Evolutionary conservation across 75 land plant species (phyloP).

Genomic region (Pinus tabuliformis): DNA sequence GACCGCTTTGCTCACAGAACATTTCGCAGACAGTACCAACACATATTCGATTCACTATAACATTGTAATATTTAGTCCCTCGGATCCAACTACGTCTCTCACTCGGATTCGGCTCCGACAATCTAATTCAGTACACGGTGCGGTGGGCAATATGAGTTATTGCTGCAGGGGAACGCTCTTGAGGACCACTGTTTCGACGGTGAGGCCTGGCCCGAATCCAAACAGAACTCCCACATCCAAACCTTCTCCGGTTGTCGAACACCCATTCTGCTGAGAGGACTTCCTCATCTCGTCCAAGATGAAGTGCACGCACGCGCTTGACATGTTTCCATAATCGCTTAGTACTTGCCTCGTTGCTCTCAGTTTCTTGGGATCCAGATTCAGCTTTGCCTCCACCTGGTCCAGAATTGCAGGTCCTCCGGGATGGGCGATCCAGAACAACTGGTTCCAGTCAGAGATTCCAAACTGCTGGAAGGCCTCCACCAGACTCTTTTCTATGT

Average conservation of each 20-base stretch:
- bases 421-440: slow-evolving; percentile 53
- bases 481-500: slow-evolving; percentile 16
- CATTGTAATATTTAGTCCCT: too few species aligned
- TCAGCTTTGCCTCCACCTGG: slow-evolving; percentile 29
- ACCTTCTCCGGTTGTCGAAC: slow-evolving; percentile 31
- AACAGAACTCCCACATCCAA: slow-evolving; percentile 26
- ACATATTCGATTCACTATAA: too few species aligned
- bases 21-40: too few species aligned
- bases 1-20: too few species aligned
- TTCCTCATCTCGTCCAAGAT: slow-evolving; percentile 4
- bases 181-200: slow-evolving; percentile 29
- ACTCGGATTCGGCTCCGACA: too few species aligned
- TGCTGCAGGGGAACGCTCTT: background rate
- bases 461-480: slow-evolving; percentile 30
- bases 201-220: slow-evolving; percentile 21
- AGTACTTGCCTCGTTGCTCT: slow-evolving; percentile 37
- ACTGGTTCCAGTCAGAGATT: slow-evolving; percentile 30
- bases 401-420: slow-evolving; percentile 51
- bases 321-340: slow-evolving; percentile 22
- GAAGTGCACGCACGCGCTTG: background rate
- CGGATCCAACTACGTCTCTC: too few species aligned
- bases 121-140: too few species aligned
- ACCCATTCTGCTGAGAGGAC: slow-evolving; percentile 6
- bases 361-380: slow-evolving; percentile 30
- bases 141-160: too few species aligned